Evolutionary conservation across 139 green algal genomes (phyloP).

Genomic region (Picochlorum sp.): DNA sequence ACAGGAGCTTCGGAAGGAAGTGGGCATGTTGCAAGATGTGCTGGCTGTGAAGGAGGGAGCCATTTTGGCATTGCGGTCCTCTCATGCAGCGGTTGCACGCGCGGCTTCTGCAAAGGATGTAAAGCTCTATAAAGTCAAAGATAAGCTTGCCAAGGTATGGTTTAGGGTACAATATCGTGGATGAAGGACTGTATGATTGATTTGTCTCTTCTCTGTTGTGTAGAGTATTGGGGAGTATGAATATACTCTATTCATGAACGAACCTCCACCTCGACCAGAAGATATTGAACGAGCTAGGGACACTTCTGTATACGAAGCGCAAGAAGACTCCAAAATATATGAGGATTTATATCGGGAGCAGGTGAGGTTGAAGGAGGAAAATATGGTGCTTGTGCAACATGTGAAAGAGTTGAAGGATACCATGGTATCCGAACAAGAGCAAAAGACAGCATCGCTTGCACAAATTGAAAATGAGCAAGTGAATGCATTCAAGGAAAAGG

Average conservation of each 20-base stretch:
- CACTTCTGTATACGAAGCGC: neutral
- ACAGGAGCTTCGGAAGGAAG: neutral
- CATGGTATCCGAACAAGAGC: too few species aligned
- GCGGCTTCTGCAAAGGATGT: neutral
- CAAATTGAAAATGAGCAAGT: too few species aligned
- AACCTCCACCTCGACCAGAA: neutral
- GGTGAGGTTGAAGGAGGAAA: too few species aligned
- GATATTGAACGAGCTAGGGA: neutral
- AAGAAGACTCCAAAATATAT: neutral
- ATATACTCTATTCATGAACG: conserved; percentile 9
- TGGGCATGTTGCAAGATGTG: neutral
- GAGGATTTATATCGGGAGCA: too few species aligned
- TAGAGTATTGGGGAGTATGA: conserved; percentile 13
- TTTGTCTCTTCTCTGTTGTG: too few species aligned
- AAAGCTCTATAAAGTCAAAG: neutral
- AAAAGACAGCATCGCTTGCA: too few species aligned
- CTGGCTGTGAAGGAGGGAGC: conserved; percentile 9
- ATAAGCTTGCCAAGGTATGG: neutral
- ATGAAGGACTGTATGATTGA: too few species aligned
- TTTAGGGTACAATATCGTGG: neutral
- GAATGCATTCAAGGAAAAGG: too few species aligned
- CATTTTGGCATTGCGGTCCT: neutral
- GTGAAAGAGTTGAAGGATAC: too few species aligned
- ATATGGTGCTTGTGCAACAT: too few species aligned
- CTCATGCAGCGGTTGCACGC: neutral